Conservation (phyloP, 2,329 filamentous ascomycete genomes). For the Ceratocystis diversiconidia region DNA sequence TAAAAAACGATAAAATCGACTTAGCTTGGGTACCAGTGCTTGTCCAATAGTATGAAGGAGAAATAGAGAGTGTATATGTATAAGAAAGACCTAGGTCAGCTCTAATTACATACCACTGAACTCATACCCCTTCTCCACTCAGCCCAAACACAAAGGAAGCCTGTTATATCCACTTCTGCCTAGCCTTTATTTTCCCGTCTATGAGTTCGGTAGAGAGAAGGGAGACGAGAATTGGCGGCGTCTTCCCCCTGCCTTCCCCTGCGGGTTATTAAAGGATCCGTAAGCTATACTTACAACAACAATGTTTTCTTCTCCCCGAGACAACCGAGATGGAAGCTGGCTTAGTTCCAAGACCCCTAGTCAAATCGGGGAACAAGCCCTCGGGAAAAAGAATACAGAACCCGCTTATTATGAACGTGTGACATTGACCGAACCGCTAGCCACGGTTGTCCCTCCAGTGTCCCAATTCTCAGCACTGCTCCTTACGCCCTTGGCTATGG, state of each 20-base stretch:
- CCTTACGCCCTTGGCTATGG: not conserved
- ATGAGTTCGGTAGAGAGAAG: not conserved
- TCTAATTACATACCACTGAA: not conserved
- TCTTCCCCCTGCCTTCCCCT: not conserved
- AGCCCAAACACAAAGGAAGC: constrained; percentile 4
- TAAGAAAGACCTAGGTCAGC: not conserved
- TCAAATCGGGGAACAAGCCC: not conserved
- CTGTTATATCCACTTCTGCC: not conserved
- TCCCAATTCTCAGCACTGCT: not conserved
- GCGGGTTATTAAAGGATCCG: not conserved
- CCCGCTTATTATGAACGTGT: constrained; percentile 1
- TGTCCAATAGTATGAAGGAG: not conserved
- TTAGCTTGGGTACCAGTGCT: not conserved
- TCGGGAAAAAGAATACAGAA: not conserved
- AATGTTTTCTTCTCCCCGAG: not conserved
- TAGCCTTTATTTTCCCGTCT: not conserved
- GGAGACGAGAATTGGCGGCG: not conserved
- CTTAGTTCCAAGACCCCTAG: not conserved
- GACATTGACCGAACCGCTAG: not conserved
- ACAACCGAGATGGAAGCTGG: not conserved
- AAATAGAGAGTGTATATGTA: not conserved
- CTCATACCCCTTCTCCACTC: not conserved
- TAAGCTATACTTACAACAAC: not conserved
- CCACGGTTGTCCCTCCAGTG: no score
- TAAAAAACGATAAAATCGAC: not conserved